phyloP scores from a whole-genome alignment of 1,139 yeast species.

The Lodderomyces pseudojiufengensis region DNA sequence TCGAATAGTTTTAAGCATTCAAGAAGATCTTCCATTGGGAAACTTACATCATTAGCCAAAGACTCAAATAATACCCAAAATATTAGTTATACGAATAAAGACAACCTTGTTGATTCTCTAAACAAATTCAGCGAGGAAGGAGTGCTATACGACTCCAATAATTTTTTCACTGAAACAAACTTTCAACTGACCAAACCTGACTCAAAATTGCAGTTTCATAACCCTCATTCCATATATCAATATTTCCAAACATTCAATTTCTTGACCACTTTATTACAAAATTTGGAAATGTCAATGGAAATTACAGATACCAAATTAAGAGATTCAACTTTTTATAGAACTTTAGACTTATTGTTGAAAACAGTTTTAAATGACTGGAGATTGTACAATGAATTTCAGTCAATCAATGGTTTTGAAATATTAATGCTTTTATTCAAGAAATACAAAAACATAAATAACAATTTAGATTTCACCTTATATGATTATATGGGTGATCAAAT shows the following conservation, averaged over 20 bases:
- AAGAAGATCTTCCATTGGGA: background rate
- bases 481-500: slow-evolving; percentile 7
- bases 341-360: slow-evolving; percentile 25
- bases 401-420: slow-evolving; percentile 40
- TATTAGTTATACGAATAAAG: slow-evolving; percentile 6
- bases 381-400: slow-evolving; percentile 40
- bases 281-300: slow-evolving; percentile 28
- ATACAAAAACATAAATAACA: slow-evolving; percentile 24
- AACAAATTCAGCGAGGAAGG: slow-evolving; percentile 22
- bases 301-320: slow-evolving; percentile 11
- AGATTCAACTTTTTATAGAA: slow-evolving; percentile 21
- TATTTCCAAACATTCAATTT: slow-evolving; percentile 39
- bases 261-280: slow-evolving; percentile 26
- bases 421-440: slow-evolving; percentile 29
- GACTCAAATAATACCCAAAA: slow-evolving; percentile 3
- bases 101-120: slow-evolving; percentile 21
- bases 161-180: slow-evolving; percentile 15
- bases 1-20: background rate
- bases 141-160: slow-evolving; percentile 32
- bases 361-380: slow-evolving; percentile 36
- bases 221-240: slow-evolving; percentile 27
- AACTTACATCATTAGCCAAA: slow-evolving; percentile 11
- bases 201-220: slow-evolving; percentile 16
- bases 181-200: background rate
- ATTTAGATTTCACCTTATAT: slow-evolving; percentile 17